Evolutionary conservation across 73 alveolate genomes (phyloP).

Genomic region (Paramecium primaurelia): DNA sequence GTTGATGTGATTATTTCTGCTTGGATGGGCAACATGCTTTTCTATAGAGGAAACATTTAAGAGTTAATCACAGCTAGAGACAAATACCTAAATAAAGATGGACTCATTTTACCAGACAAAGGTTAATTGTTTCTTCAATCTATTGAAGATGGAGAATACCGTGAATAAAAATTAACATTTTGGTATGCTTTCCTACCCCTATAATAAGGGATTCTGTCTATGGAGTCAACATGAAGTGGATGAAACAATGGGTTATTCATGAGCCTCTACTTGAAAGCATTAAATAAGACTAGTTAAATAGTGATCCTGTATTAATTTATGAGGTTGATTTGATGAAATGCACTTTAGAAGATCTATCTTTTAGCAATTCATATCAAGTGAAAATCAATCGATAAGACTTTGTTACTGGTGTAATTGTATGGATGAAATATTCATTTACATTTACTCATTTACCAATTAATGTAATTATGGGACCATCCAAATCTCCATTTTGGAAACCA

Average conservation of each 20-base stretch:
- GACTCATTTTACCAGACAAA: constrained; percentile 86
- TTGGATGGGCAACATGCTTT: constrained; percentile 87
- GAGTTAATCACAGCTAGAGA: constrained; percentile 88
- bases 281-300: constrained; percentile 56
- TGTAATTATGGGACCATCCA: not conserved
- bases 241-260: constrained; percentile 59
- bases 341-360: constrained; percentile 72
- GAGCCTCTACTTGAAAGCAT: constrained; percentile 84
- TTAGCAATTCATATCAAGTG: constrained; percentile 64
- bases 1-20: constrained; percentile 86
- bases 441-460: not conserved
- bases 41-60: constrained; percentile 81
- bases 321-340: constrained; percentile 72
- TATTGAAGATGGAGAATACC: constrained; percentile 82
- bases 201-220: constrained; percentile 63
- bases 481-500: not conserved
- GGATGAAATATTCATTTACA: constrained; percentile 64
- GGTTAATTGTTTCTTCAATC: constrained; percentile 73
- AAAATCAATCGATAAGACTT: constrained; percentile 48
- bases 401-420: constrained; percentile 65
- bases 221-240: constrained; percentile 84
- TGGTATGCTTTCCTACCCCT: constrained; percentile 64
- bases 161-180: constrained; percentile 65
- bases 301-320: constrained; percentile 65
- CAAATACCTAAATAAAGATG: constrained; percentile 78